These are phyloP conservation scores for Auricularia cornea DNA, from an alignment of 768 basidiomycete genomes.

Conservation along the genomic window DNA sequence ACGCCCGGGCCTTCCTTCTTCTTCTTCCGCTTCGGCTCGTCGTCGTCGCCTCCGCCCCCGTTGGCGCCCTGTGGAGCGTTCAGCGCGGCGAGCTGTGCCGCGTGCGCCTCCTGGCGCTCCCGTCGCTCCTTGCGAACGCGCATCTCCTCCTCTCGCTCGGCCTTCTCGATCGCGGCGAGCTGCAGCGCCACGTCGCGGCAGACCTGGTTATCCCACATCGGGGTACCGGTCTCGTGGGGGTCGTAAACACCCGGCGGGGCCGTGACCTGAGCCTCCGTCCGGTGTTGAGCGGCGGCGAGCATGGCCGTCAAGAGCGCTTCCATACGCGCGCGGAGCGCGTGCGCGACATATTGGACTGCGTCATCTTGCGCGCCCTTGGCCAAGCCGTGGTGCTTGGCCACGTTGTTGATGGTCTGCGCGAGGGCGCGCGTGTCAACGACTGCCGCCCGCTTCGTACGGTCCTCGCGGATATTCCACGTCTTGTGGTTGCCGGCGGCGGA, in stretches of 20 bases:
- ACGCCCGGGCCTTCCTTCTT: slow-evolving; percentile 80
- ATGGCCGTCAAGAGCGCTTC: slow-evolving; percentile 60
- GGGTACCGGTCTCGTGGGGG: slow-evolving; percentile 35
- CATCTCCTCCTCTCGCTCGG: slow-evolving; percentile 79
- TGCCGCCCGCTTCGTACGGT: slow-evolving; percentile 64
- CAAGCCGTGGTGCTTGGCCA: slow-evolving; percentile 64
- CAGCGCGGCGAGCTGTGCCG: slow-evolving; percentile 50
- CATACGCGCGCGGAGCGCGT: slow-evolving; percentile 68
- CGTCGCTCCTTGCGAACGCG: slow-evolving; percentile 67
- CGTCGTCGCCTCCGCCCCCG: slow-evolving; percentile 43
- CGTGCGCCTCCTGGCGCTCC: slow-evolving; percentile 57
- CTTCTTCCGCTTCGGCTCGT: slow-evolving; percentile 51
- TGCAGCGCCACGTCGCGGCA: slow-evolving; percentile 76
- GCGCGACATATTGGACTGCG: slow-evolving; percentile 65
- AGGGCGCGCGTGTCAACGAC: slow-evolving; percentile 62
- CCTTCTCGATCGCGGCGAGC: slow-evolving; percentile 62
- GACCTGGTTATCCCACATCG: slow-evolving; percentile 79
- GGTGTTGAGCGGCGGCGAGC: slow-evolving; percentile 60
- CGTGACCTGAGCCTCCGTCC: slow-evolving; percentile 63
- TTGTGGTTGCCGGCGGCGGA: slow-evolving; percentile 26
- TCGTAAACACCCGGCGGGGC: slow-evolving; percentile 57
- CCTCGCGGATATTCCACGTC: slow-evolving; percentile 28
- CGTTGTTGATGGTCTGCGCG: slow-evolving; percentile 56
- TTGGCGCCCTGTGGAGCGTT: slow-evolving; percentile 42
- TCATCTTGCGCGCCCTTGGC: slow-evolving; percentile 56